Base-by-base conservation (phyloP, 2,329 filamentous ascomycete species). In the Incumbomyces lentus region DNA sequence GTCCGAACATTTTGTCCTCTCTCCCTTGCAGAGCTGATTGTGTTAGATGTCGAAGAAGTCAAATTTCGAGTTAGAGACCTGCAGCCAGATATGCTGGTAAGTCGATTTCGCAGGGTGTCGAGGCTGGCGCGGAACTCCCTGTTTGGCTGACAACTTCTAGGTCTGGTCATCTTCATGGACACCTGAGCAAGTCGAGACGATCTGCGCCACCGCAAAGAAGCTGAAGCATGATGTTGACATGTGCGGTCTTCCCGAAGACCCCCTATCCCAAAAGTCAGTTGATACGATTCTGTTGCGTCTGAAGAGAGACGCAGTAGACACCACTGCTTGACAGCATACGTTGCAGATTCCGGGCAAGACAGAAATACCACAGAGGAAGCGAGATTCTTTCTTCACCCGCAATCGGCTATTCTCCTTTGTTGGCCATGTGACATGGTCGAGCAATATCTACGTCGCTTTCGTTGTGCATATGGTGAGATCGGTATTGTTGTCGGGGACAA, bases 71-170 rank as follows among this genome's bases (percentile, higher is more conserved):
- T 80, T 14, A 68, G 65, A 51, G 64, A 72, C 50, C 56, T 69
- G 40, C 65, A 72, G 56, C 76, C 76, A 1, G 70, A 80, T 53
- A 58, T 79, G 34, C 59, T 79, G 58, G 75, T 78, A 68, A 42
- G 68, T 52, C 6, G 5, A 35, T 12, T 14, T 5, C 11, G 12
- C 33, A 17, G 11, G 17, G 8, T 26, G 22, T 26, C 22, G 22
- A 26, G 8, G 8, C 8, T 26, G 22, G 22, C 22, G 8, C 8
- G 22, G 8, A 26, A 26, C 22, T 8, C 22, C 8, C 22, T 5
- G 8, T 26, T 26, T 26, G 8, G 5, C 22, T 26, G 8, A 26
- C 22, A 26, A 26, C 8, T 26, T 26, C 6, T 35, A 44, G 40
- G 40, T 45, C 8, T 45, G 42, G 42, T 45, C 42, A 29, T 45